These are phyloP conservation scores for Hemisphaericaspora xylanilytica DNA, from an alignment of 1,139 yeast genomes.

Conservation along the genomic window DNA sequence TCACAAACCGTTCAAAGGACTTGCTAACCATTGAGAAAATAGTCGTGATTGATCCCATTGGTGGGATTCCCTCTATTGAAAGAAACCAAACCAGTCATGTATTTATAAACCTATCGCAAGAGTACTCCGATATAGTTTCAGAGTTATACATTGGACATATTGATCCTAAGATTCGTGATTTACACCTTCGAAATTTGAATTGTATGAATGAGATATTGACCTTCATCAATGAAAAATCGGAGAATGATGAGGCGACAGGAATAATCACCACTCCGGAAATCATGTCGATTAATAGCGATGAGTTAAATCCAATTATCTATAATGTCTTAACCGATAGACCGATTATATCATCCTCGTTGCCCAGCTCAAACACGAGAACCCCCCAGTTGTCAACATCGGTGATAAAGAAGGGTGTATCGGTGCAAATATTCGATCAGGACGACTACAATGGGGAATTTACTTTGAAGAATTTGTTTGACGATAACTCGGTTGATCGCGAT, in stretches of 20 bases:
- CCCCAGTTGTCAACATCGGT: slow-evolving; percentile 75
- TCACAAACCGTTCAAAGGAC: slow-evolving; percentile 20
- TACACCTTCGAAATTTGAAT: slow-evolving; percentile 54
- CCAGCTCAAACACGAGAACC: slow-evolving; percentile 64
- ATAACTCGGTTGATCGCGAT: slow-evolving; percentile 52
- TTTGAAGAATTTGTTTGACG: slow-evolving; percentile 42
- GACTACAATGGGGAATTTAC: slow-evolving; percentile 35
- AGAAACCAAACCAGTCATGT: slow-evolving; percentile 84
- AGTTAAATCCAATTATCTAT: slow-evolving; percentile 76
- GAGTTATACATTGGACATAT: slow-evolving; percentile 60
- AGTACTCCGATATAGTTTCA: slow-evolving; percentile 60
- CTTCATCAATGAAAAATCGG: slow-evolving; percentile 28
- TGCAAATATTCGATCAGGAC: slow-evolving; percentile 46
- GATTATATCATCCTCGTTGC: slow-evolving; percentile 87
- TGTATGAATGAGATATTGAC: slow-evolving; percentile 49
- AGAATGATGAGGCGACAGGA: slow-evolving; percentile 46
- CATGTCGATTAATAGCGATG: slow-evolving; percentile 45
- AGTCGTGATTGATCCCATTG: slow-evolving; percentile 72
- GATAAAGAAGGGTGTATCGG: slow-evolving; percentile 72
- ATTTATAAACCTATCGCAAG: slow-evolving; percentile 81
- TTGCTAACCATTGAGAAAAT: slow-evolving; percentile 72
- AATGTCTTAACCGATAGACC: slow-evolving; percentile 90
- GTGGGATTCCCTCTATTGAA: slow-evolving; percentile 89
- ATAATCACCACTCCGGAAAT: slow-evolving; percentile 42
- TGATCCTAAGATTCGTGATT: slow-evolving; percentile 40